A percentile compares a stretch with the other conserved stretches of the same genome.
Conservation (phyloP, 2,329 filamentous ascomycete genomes). For the Diaporthe eres region DNA sequence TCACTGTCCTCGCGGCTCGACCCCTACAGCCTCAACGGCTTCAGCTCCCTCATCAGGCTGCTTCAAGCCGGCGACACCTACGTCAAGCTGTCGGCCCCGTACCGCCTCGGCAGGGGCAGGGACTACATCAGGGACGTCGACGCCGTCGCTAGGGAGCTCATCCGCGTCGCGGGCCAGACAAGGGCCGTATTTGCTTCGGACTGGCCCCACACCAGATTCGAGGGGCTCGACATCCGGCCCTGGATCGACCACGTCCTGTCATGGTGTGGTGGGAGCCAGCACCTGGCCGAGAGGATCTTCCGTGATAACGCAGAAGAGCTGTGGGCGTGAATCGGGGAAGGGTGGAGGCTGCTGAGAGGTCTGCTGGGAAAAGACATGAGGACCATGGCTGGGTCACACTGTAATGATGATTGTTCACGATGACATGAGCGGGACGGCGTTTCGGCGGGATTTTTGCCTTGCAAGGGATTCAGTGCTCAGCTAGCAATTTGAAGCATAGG, state of each 20-base stretch:
- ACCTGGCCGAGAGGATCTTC: constrained; percentile 65
- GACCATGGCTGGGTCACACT: neutral
- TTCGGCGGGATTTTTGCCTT: neutral
- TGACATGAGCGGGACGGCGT: constrained; percentile 33
- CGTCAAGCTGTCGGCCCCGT: constrained; percentile 48
- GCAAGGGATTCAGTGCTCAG: neutral
- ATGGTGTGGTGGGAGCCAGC: constrained; percentile 63
- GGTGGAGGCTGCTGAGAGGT: no score
- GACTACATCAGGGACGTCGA: constrained; percentile 45
- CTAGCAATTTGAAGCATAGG: neutral
- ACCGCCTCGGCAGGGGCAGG: constrained; percentile 45
- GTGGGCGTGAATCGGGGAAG: constrained; percentile 46
- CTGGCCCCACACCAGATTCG: constrained; percentile 65
- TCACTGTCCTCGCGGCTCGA: neutral
- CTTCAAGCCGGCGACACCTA: constrained; percentile 42
- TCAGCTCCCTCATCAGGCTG: constrained; percentile 36
- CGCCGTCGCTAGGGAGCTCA: constrained; percentile 42
- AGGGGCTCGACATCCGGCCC: constrained; percentile 67
- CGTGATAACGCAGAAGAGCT: constrained; percentile 68
- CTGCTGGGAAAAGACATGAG: neutral
- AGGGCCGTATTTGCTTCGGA: constrained; percentile 46
- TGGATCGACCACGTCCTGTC: constrained; percentile 68
- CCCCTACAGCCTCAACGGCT: constrained; percentile 40
- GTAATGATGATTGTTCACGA: constrained; percentile 12
- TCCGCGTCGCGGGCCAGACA: constrained; percentile 31